Percentiles rank a stretch among this genome's conserved stretches.
Conservation (phyloP, 345 rosid species). For the Jatropha curcas region DNA sequence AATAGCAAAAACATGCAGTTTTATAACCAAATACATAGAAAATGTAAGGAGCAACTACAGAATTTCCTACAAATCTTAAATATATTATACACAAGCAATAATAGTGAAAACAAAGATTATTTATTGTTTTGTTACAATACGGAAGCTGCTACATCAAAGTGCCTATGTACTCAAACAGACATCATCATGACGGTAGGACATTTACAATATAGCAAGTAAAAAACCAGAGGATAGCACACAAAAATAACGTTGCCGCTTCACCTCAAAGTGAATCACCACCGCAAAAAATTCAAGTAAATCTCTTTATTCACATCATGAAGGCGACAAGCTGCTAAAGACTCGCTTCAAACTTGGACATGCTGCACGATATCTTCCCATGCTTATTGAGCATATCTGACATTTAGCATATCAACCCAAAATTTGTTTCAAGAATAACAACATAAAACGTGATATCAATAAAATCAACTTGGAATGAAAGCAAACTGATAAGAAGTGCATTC, state of each 20-base stretch:
- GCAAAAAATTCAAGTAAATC: background rate
- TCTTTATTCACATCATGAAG: conserved; percentile 8
- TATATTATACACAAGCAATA: background rate
- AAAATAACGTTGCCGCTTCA: conserved; percentile 4
- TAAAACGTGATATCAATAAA: background rate
- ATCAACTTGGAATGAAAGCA: background rate
- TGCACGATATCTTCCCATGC: conserved; percentile 66
- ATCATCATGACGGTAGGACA: background rate
- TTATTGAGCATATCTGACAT: conserved; percentile 59
- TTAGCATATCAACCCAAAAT: background rate
- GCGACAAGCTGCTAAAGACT: conserved; percentile 55
- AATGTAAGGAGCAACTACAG: background rate
- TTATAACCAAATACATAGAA: background rate
- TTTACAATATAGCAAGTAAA: conserved; percentile 1
- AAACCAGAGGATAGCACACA: background rate
- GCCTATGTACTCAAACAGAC: conserved; percentile 8
- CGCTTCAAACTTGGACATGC: conserved; percentile 86
- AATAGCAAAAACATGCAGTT: background rate
- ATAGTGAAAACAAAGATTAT: background rate
- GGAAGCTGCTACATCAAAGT: conserved; percentile 2
- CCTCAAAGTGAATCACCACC: background rate
- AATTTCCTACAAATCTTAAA: no score
- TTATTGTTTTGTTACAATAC: conserved; percentile 1
- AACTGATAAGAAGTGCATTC: background rate
- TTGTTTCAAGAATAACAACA: background rate